A percentile compares a stretch with the other conserved stretches of the same genome.
Evolutionary conservation across 2,329 filamentous ascomycete genomes (phyloP).

Genomic region (Penicillium sp.): DNA sequence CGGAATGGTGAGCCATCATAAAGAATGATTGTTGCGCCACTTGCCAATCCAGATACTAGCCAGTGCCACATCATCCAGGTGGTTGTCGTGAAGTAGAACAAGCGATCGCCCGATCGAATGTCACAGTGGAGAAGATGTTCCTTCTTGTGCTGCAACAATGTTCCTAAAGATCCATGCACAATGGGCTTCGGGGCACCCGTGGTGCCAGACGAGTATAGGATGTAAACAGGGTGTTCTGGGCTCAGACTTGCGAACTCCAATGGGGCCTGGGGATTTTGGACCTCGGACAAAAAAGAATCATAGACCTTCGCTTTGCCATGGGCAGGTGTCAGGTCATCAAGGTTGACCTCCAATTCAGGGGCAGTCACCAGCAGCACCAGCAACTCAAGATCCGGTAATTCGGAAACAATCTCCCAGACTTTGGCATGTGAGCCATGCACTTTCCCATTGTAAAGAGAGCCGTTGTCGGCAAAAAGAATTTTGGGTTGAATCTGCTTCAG

Average conservation of each 20-base stretch:
- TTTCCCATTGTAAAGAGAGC: slow-evolving; percentile 87
- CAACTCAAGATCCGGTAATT: slow-evolving; percentile 65
- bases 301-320: slow-evolving; percentile 46
- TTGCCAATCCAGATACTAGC: slow-evolving; percentile 82
- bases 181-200: slow-evolving; percentile 89
- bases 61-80: slow-evolving; percentile 99
- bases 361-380: slow-evolving; percentile 76
- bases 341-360: slow-evolving; percentile 37
- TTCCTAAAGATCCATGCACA: slow-evolving; percentile 86
- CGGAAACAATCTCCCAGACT: slow-evolving; percentile 71
- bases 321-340: slow-evolving; percentile 34
- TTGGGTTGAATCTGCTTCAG: slow-evolving; percentile 81
- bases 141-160: slow-evolving; percentile 94
- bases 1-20: slow-evolving; percentile 93
- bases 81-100: slow-evolving; percentile 93
- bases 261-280: slow-evolving; percentile 38
- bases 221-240: slow-evolving; percentile 87
- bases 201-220: slow-evolving; percentile 90
- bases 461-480: slow-evolving; percentile 84
- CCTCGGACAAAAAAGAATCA: slow-evolving; percentile 48
- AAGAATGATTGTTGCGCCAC: slow-evolving; percentile 78
- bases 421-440: slow-evolving; percentile 79
- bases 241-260: slow-evolving; percentile 74
- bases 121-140: slow-evolving; percentile 88
- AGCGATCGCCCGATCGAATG: slow-evolving; percentile 67